Evolutionary conservation across 225 moss, liverwort and hornwort species (phyloP), one percentile per base, ranked within the genome.

Genomic region (Pseudoscleropodium purum): DNA sequence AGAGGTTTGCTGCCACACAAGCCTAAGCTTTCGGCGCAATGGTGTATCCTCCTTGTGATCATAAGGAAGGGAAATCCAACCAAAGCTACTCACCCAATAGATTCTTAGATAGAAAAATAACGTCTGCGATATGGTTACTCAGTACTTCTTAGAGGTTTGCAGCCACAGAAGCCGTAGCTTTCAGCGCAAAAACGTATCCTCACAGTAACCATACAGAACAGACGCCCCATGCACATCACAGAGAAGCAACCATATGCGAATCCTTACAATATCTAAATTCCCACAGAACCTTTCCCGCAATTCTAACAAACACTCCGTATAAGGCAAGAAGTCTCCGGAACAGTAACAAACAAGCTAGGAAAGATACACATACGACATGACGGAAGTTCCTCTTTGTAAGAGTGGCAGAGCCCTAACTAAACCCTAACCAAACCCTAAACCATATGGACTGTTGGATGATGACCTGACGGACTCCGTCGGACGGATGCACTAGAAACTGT

Each of bases 341-440:
- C 13, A n/a, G 8, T 52, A 5, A 4, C 27, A 69, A 19, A 30
- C 56, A 79, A 15, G 24, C 78, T 45, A 3, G 3, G 17, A 17
- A 12, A 10, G 3, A 17, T 0, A 4, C 0, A 3, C 9, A 0
- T 1, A 0, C 0, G 1, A 0, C 0, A 0, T 0, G 33, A 34
- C 54, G 37, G 79, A 79, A 11, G 13, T 60, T 60, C 82, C 16
- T n/a, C 30, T 85, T 79, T 79, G 69, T 79, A 79, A 33, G 69
- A n/a, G 45, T 5, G 45, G 68, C 67, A 30, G 36, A 88, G 6
- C 65, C 83, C 88, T 88, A 43, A 75, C 13, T 0, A 68, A 87
- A 14, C 68, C 83, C 83, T 82, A 74, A 82, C 23, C 0, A 25
- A 87, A 26, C 67, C 87, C 59, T 87, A 87, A 60, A 41, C 14